These are phyloP conservation scores for Striga hermonthica DNA, from an alignment of 305 asterid species.

Conservation along the genomic window DNA sequence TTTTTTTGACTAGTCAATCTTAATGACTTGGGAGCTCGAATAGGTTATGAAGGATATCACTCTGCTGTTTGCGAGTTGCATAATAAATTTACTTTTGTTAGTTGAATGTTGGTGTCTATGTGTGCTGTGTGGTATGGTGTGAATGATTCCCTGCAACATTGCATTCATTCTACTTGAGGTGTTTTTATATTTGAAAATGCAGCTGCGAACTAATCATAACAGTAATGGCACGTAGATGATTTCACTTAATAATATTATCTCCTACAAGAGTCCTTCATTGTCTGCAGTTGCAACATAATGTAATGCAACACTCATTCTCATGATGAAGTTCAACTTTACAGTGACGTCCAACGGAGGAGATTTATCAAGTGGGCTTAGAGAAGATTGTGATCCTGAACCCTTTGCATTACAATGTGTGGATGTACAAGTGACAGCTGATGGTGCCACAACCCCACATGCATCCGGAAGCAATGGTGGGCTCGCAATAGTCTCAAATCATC, in stretches of 20 bases:
- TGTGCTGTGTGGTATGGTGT: slow-evolving; percentile 11
- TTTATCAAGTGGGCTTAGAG: slow-evolving; percentile 25
- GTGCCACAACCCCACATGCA: slow-evolving; percentile 26
- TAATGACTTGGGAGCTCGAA: neutral
- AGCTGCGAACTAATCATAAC: slow-evolving; percentile 7
- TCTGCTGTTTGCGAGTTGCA: slow-evolving; percentile 16
- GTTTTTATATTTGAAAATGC: slow-evolving; percentile 10
- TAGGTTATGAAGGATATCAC: slow-evolving; percentile 7
- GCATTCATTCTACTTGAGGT: slow-evolving; percentile 23
- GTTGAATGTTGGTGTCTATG: slow-evolving; percentile 22
- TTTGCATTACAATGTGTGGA: slow-evolving; percentile 18
- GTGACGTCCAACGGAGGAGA: slow-evolving; percentile 37
- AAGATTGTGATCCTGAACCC: slow-evolving; percentile 26
- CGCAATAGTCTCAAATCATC: slow-evolving; percentile 30
- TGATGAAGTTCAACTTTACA: slow-evolving; percentile 30
- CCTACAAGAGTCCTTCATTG: slow-evolving; percentile 17
- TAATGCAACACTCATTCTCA: slow-evolving; percentile 26
- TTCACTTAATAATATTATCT: slow-evolving; percentile 26
- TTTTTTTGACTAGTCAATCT: slow-evolving; percentile 10
- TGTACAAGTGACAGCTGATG: slow-evolving; percentile 29
- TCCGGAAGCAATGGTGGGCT: slow-evolving; percentile 26
- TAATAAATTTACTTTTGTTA: slow-evolving; percentile 2
- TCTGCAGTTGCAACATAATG: slow-evolving; percentile 26
- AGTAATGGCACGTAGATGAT: slow-evolving; percentile 6
- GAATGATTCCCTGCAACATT: slow-evolving; percentile 19